Base-by-base conservation (phyloP, 768 basidiomycete genomes). In the Boletus coccyginus region DNA sequence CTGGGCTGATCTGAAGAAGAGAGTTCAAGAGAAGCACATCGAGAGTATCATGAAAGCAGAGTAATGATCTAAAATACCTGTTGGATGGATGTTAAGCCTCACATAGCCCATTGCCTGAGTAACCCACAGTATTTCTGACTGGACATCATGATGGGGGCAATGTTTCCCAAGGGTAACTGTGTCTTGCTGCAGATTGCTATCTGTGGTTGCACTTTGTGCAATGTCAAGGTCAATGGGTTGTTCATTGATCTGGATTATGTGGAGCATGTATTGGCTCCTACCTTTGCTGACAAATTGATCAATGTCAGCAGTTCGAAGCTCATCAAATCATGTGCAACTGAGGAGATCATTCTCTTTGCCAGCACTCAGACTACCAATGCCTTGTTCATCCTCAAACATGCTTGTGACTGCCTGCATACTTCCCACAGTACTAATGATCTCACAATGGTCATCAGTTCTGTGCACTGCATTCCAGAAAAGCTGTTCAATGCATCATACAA, bases 1-100 rank as follows among this genome's bases (percentile, higher is more conserved):
- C 12, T 82, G 81, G 76, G 29, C 54, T 11, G 78, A 83, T 58
- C 69, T 92, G 58, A 74, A 81, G 52, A 77, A 70, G 61, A 78
- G 81, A 27, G 80, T 91, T 11, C 87, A 92, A 58, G 70, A 74
- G 33, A 83, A 84, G 16, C 79, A 89, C 3, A 92, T 92, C 42
- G 83, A 89, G 53, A 90, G 88, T 31, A 87, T 92, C 5, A 85
- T 88, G 86, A 92, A 92, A 68, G 80, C 81, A 11, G 73, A 88
- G 65, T 87, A 65, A 67, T 19, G 1, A 24, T 13, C 14, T 27
- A 19, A 16, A 39, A 38, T 38, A 38, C 38, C 17, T 27, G 17
- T 10, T 7, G 19, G 10, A 32, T 36, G 19, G 8, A 38, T n/a
- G 21, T 7, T 3, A 16, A 19, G 29, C 5, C 5, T 11, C 14